phyloP scores from a whole-genome alignment of 345 rosid species.

The Hirschfeldia incana region DNA sequence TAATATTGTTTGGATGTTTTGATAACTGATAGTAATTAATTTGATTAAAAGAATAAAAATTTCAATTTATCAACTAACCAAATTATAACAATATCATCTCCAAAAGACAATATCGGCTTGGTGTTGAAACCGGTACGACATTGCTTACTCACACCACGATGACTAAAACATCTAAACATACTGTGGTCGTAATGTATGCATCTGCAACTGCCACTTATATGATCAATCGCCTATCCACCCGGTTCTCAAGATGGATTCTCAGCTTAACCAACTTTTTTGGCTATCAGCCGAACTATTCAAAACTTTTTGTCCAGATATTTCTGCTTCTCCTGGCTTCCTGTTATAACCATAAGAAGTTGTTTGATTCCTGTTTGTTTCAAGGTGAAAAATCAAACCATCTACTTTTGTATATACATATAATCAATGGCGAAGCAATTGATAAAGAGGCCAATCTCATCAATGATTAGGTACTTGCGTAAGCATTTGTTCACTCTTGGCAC shows the following conservation, averaged over 20 bases:
- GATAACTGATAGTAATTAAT: not conserved
- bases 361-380: not conserved
- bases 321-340: not conserved
- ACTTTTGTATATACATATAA: constrained; percentile 35
- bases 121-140: not conserved
- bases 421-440: constrained; percentile 39
- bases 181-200: not conserved
- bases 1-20: not conserved
- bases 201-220: not conserved
- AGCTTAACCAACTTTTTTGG: not conserved
- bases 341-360: not conserved
- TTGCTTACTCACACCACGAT: not conserved
- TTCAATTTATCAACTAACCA: not conserved
- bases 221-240: not conserved
- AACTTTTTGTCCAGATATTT: not conserved
- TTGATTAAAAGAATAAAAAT: too few relatives aligned
- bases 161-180: not conserved
- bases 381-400: constrained; percentile 3
- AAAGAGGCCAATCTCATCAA: constrained; percentile 46
- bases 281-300: not conserved
- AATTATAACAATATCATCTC: too few relatives aligned
- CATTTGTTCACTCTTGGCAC: constrained; percentile 24
- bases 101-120: not conserved
- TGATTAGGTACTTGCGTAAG: constrained; percentile 33
- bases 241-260: not conserved